phyloP scores from a whole-genome alignment of 2,329 filamentous ascomycete species.

The Talaromyces sp. region DNA sequence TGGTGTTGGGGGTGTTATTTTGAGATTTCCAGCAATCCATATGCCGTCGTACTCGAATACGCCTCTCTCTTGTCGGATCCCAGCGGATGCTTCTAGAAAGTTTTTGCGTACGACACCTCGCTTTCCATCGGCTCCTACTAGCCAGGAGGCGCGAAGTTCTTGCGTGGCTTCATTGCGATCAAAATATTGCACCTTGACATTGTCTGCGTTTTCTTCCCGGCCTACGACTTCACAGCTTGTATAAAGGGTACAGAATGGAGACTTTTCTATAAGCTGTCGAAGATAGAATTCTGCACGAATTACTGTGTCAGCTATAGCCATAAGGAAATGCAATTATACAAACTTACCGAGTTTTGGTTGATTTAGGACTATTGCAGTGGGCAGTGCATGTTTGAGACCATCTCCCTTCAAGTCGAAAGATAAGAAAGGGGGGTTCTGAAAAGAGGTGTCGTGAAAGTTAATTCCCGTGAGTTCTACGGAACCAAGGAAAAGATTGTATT shows the following conservation, averaged over 20 bases:
- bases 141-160: constrained; percentile 19
- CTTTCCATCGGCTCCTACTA: constrained; percentile 31
- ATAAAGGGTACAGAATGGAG: constrained; percentile 2
- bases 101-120: constrained; percentile 32
- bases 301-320: not conserved
- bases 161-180: constrained; percentile 3
- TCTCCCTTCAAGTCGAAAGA: not conserved
- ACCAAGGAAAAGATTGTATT: not conserved
- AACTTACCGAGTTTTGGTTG: constrained; percentile 9
- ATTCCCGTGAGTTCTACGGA: not conserved
- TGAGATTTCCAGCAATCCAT: constrained; percentile 31
- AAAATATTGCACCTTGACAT: constrained; percentile 2
- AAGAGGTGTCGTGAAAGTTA: not conserved
- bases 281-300: constrained; percentile 2
- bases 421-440: not conserved
- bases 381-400: constrained; percentile 1
- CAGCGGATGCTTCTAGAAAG: constrained; percentile 28
- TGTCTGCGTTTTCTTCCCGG: not conserved
- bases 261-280: not conserved
- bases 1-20: constrained; percentile 26
- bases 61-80: constrained; percentile 23
- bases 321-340: no score
- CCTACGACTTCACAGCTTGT: constrained; percentile 11
- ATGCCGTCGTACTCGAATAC: constrained; percentile 26
- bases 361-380: constrained; percentile 3